Base-by-base conservation (phyloP, 2,329 filamentous ascomycete genomes). In the Microsporum audouinii region DNA sequence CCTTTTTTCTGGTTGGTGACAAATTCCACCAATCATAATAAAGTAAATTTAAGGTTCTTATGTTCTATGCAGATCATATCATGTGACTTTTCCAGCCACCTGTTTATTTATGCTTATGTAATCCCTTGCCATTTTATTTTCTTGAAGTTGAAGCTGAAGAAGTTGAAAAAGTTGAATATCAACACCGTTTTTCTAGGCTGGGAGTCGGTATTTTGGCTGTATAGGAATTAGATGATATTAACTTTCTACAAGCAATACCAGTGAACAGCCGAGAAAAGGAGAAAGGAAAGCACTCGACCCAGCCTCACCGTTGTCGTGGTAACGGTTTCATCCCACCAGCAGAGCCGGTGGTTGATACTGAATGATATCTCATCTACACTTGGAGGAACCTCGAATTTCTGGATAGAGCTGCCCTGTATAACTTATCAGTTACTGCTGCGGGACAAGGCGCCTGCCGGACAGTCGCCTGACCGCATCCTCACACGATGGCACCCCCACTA, bases 51-150 rank as follows among this genome's bases (percentile, higher is more conserved):
- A 51, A 49, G 27, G 45, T 51, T 33, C 27, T 51, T 51, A 51
- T 6, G 5, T 51, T 31, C 17, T 23, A 23, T 29, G 2, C 8
- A 12, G 45, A 56, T 36, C 14, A 1, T 12, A 10, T 56, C 53
- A 56, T 36, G 53, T 56, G 53, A 56, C 53, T 23, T 12, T 33
- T 23, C 58, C 38, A 61, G 59, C 58, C 56, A 41, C 60, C 53
- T 23, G 17, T 51, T 51, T 59, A 63, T 47, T 57, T 47, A 53
- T 39, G 12, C 17, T 60, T 63, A 62, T 58, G 51, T 63, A 61
- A 63, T 61, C 58, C 64, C 63, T 60, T 60, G 63, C 62, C 61
- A 61, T 63, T 61, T 39, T 59, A 53, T 62, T 62, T 58, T 39
- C 10, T 8, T 51, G 47, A 27, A 47, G 43, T 10, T 3, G 51